Conservation (phyloP, 148 eudicot genomes). For the Arctostaphylos glauca region DNA sequence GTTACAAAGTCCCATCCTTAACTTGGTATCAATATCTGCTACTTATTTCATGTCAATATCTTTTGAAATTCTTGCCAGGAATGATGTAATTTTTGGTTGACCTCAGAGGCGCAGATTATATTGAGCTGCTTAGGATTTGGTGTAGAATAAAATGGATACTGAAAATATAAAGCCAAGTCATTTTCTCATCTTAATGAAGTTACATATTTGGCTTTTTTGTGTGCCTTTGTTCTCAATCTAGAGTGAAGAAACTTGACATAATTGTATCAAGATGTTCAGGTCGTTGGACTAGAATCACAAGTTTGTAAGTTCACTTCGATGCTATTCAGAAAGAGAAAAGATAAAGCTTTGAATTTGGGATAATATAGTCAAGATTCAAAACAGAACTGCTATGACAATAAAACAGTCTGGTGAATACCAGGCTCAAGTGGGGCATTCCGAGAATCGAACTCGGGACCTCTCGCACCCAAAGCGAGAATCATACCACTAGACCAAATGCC, state of each 20-base stretch:
- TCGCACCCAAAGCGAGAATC: slow-evolving; percentile 70
- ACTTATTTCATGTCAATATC: background rate
- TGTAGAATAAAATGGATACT: background rate
- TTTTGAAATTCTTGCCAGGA: background rate
- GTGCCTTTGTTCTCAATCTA: background rate
- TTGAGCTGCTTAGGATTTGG: background rate
- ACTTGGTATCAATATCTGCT: background rate
- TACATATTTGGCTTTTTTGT: background rate
- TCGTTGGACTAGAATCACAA: background rate
- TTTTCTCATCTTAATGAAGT: background rate
- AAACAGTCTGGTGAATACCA: background rate
- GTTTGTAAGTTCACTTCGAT: background rate
- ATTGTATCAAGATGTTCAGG: background rate
- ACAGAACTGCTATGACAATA: background rate
- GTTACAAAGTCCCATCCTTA: background rate
- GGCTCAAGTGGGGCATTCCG: slow-evolving; percentile 43
- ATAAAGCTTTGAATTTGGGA: background rate
- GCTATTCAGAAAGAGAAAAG: background rate
- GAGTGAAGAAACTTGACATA: background rate
- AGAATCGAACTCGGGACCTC: slow-evolving; percentile 66
- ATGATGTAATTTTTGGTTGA: background rate
- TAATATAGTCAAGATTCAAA: background rate
- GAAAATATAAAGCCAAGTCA: background rate
- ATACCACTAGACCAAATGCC: slow-evolving; percentile 76
- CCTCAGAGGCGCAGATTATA: background rate